Base-by-base conservation (phyloP, 2,329 filamentous ascomycete species). In the Penicillium expansum region DNA sequence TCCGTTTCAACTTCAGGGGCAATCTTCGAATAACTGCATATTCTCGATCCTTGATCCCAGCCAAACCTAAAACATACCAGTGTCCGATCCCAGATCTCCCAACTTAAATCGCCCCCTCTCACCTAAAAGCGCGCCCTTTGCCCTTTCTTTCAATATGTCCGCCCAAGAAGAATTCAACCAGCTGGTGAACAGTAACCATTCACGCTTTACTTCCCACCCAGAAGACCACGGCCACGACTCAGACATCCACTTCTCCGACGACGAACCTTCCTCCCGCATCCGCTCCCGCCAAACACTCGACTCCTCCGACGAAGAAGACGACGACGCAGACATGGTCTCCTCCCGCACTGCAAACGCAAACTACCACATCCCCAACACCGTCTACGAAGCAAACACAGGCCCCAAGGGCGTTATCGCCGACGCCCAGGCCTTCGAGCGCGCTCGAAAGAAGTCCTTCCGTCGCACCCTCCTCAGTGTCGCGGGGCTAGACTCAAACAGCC, bases 331-430 rank as follows among this genome's bases (percentile, higher is more conserved):
- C 59, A 74, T 77, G 71, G 67, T 67, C 64, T 64, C 64, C 32
- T 68, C 75, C 58, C 66, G 74, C 29, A 64, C 67, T 32, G 50
- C 62, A 10, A 72, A 70, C 43, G 44, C 62, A 16, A 72, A 70
- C 44, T 79, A 79, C 62, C 74, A 77, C 51, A 66, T 80, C 30
- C 78, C 78, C 32, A 71, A 73, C 39, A 79, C 76, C 32, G 68
- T 72, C 48, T 80, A 74, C 64, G 76, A 79, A 53, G 78, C 78
- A 64, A 80, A 80, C 60, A 81, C 79, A 9, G 79, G 79, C 0
- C 79, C 79, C 48, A 81, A 81, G 63, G 79, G 79, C 51, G 79
- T 81, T 59, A 81, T 81, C 52, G 78, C 79, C 45, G 79, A 81
- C 60, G 79, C 79, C 30, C 77, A 79, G 57, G 76, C 78, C 48